Conservation (phyloP, 371 early-diverging fungal genomes). For the Parasitella parasitica region DNA sequence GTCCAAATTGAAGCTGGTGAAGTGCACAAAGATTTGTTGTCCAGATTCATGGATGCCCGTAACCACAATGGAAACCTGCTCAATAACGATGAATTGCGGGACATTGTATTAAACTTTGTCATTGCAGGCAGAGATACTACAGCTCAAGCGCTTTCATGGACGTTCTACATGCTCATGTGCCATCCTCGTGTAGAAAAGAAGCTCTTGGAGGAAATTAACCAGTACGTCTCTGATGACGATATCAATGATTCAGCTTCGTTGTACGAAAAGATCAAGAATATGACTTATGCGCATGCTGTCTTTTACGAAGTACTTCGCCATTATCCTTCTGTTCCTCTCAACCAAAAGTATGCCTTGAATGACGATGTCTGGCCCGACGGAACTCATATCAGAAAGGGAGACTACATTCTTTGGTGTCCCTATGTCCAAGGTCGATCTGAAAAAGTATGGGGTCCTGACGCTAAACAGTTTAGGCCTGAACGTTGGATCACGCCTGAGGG, state of each 20-base stretch:
- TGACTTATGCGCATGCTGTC: slow-evolving; percentile 60
- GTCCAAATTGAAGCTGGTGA: slow-evolving; percentile 37
- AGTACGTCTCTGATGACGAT: slow-evolving; percentile 27
- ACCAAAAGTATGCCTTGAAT: slow-evolving; percentile 60
- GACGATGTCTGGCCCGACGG: slow-evolving; percentile 75
- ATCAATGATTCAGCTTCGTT: slow-evolving; percentile 27
- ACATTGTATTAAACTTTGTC: slow-evolving; percentile 71
- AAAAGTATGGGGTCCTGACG: slow-evolving; percentile 63
- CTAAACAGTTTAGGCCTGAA: slow-evolving; percentile 59
- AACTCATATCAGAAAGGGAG: slow-evolving; percentile 54
- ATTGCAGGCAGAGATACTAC: slow-evolving; percentile 72
- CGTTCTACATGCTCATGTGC: slow-evolving; percentile 56
- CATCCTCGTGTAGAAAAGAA: slow-evolving; percentile 54
- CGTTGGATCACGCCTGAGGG: slow-evolving; percentile 54
- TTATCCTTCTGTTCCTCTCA: slow-evolving; percentile 71
- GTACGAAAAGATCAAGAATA: slow-evolving; percentile 47
- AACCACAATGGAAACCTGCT: slow-evolving; percentile 53
- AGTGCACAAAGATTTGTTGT: slow-evolving; percentile 52
- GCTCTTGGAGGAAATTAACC: slow-evolving; percentile 57
- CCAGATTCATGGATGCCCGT: slow-evolving; percentile 59
- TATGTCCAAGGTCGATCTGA: slow-evolving; percentile 59
- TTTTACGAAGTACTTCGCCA: slow-evolving; percentile 67
- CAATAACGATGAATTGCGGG: slow-evolving; percentile 57
- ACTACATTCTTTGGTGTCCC: slow-evolving; percentile 49
- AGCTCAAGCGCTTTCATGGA: slow-evolving; percentile 74